phyloP scores from a whole-genome alignment of 1,284 basidiomycete species.

The Ganoderma sp. region DNA sequence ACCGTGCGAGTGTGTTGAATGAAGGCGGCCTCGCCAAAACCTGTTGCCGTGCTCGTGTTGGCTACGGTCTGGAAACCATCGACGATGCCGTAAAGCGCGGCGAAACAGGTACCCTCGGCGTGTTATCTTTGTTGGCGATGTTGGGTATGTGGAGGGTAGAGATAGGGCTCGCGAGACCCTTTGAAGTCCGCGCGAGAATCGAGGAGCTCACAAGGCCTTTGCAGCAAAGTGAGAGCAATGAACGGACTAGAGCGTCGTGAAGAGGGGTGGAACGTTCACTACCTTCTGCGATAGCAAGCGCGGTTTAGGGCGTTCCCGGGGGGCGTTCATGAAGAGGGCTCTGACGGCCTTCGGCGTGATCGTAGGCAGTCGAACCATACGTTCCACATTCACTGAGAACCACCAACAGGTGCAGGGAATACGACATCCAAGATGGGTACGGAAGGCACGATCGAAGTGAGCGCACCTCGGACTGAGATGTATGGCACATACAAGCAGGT shows the following conservation, averaged over 20 bases:
- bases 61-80: not conserved
- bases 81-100: not conserved
- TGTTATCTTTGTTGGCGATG: not conserved
- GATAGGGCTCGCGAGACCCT: not conserved
- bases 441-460: not conserved
- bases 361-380: not conserved
- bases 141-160: not conserved
- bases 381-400: not conserved
- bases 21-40: not conserved
- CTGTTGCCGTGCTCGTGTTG: not conserved
- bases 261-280: not conserved
- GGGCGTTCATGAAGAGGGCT: not conserved
- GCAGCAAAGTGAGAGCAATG: too few relatives aligned
- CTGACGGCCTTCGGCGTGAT: not conserved
- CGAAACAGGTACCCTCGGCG: not conserved
- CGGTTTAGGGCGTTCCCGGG: too few relatives aligned
- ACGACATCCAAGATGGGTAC: not conserved
- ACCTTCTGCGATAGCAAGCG: not conserved
- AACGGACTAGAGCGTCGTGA: not conserved
- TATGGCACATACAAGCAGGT: not conserved
- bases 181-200: not conserved
- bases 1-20: constrained; percentile 2
- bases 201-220: not conserved
- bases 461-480: not conserved
- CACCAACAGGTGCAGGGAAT: not conserved